Evolutionary conservation across 371 early-diverging fungal genomes (phyloP).

Genomic region (Apophysomyces elegans): DNA sequence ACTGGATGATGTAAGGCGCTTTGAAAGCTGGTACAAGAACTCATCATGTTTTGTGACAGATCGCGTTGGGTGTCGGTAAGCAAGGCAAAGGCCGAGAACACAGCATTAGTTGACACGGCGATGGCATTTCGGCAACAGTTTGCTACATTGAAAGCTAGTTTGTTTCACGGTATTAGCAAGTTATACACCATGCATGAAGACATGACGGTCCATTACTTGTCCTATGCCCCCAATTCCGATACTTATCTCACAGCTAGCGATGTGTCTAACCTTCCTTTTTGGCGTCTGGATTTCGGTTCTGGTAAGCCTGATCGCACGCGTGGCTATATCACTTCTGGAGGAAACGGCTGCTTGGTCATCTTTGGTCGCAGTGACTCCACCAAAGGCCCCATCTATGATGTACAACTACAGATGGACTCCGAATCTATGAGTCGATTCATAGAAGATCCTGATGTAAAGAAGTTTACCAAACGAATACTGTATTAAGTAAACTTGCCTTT

Average conservation of each 20-base stretch:
- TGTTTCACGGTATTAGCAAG: constrained; percentile 45
- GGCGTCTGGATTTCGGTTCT: constrained; percentile 41
- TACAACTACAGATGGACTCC: constrained; percentile 46
- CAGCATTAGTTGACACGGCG: constrained; percentile 27
- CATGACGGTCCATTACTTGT: constrained; percentile 44
- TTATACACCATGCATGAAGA: constrained; percentile 44
- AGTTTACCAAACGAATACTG: constrained; percentile 34
- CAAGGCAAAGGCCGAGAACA: constrained; percentile 18
- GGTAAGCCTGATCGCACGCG: constrained; percentile 42
- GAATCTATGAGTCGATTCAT: constrained; percentile 42
- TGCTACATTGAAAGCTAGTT: constrained; percentile 17
- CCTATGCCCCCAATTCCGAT: constrained; percentile 40
- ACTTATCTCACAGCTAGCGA: constrained; percentile 37
- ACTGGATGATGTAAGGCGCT: constrained; percentile 41
- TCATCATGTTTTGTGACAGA: constrained; percentile 9
- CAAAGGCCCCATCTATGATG: constrained; percentile 37
- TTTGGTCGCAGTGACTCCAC: constrained; percentile 36
- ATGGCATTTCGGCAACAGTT: constrained; percentile 28
- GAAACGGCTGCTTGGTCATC: constrained; percentile 42
- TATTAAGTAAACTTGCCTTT: constrained; percentile 17
- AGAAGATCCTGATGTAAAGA: constrained; percentile 39
- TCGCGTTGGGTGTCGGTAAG: constrained; percentile 26
- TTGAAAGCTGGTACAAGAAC: background rate
- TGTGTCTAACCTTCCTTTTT: constrained; percentile 38
- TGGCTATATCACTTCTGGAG: constrained; percentile 47